These are phyloP conservation scores for Epichloe uncinata DNA, from an alignment of 2,329 filamentous ascomycete species.

Conservation along the genomic window DNA sequence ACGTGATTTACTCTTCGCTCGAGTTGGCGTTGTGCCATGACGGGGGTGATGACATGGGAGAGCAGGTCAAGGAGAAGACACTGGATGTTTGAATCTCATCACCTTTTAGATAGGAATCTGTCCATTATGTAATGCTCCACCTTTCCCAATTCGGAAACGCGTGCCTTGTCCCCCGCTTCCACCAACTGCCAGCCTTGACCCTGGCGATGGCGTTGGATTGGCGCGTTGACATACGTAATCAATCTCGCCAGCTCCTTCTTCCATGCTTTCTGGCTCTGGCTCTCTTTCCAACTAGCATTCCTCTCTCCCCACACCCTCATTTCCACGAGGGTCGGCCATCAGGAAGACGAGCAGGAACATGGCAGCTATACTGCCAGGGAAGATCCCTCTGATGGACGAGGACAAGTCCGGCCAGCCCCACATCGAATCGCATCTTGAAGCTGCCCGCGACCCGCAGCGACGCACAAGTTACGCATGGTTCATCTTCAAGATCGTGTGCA, in stretches of 20 bases:
- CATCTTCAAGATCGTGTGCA: background rate
- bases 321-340: background rate
- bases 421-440: background rate
- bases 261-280: too few relatives aligned
- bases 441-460: background rate
- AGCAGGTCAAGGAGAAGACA: slow-evolving; percentile 8
- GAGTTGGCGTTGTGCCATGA: slow-evolving; percentile 10
- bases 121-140: too few relatives aligned
- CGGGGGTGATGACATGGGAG: slow-evolving; percentile 4
- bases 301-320: background rate
- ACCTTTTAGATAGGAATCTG: too few relatives aligned
- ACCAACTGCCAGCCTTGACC: too few relatives aligned
- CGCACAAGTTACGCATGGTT: background rate
- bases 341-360: background rate
- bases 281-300: background rate
- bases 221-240: too few relatives aligned
- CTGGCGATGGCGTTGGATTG: too few relatives aligned
- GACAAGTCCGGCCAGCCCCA: background rate
- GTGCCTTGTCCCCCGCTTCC: too few relatives aligned
- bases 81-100: slow-evolving; percentile 6
- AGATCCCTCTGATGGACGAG: background rate
- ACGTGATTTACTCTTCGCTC: slow-evolving; percentile 11
- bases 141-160: too few relatives aligned
- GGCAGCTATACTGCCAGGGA: background rate
- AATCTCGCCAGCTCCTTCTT: background rate